Percentiles rank a stretch among this genome's conserved stretches.
Evolutionary conservation across 1,284 basidiomycete species (phyloP).

Genomic region (Laetiporus sulphureus): DNA sequence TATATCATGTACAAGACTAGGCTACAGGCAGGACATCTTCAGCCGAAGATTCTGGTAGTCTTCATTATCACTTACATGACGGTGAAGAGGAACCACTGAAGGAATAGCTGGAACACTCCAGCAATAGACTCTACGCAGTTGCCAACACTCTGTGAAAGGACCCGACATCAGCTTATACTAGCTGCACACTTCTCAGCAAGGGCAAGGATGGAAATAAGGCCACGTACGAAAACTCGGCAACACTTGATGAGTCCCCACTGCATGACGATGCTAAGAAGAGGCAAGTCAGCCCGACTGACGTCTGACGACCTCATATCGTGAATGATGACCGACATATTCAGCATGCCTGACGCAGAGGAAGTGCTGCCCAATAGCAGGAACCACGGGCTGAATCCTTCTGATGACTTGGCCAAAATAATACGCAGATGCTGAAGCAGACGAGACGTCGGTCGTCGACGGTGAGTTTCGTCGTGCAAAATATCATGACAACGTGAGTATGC

Average conservation of each 20-base stretch:
- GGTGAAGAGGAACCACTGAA: conserved; percentile 87
- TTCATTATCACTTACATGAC: conserved; percentile 56
- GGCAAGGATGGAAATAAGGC: background rate
- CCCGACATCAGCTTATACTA: too few species aligned
- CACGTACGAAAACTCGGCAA: conserved; percentile 68
- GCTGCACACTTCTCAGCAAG: background rate
- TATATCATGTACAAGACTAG: conserved; percentile 89
- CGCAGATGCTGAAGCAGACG: conserved; percentile 48
- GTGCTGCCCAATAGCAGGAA: conserved; percentile 92
- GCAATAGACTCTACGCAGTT: conserved; percentile 80
- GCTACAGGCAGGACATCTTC: conserved; percentile 34
- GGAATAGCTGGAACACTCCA: conserved; percentile 77
- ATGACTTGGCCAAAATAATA: conserved; percentile 72
- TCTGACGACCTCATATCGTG: background rate
- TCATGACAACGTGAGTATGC: conserved; percentile 13
- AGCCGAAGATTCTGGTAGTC: conserved; percentile 1
- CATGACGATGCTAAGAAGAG: conserved; percentile 58
- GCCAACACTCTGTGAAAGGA: conserved; percentile 47
- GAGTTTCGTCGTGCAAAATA: too few species aligned
- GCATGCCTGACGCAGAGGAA: conserved; percentile 70
- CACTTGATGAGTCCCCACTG: conserved; percentile 87
- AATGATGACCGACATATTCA: conserved; percentile 61
- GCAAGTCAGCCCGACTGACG: conserved; percentile 7
- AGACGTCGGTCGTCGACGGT: too few species aligned
- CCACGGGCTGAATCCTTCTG: conserved; percentile 88